phyloP scores from a whole-genome alignment of 257 asterid species.

The Gentiana macrophylla region DNA sequence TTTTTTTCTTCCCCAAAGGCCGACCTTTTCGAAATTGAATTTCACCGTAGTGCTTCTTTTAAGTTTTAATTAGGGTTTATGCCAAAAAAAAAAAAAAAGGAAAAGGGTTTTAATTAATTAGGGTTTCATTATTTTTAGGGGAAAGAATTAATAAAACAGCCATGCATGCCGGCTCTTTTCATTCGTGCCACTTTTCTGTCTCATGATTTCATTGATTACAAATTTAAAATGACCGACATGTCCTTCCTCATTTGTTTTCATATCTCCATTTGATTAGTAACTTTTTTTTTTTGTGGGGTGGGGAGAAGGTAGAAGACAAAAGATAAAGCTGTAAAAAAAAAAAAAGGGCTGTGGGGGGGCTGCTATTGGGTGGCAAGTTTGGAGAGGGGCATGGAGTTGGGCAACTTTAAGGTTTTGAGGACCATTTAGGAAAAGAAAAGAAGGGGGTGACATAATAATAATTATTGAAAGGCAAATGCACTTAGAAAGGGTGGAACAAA shows the following conservation, averaged over 20 bases:
- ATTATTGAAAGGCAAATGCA: slow-evolving; percentile 12
- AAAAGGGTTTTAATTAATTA: too few relatives aligned
- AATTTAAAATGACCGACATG: slow-evolving; percentile 72
- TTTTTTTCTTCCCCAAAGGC: too few relatives aligned
- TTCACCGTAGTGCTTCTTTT: too few relatives aligned
- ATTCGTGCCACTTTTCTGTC: slow-evolving; percentile 60
- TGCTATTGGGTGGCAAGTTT: slow-evolving; percentile 13
- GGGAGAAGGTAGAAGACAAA: background rate
- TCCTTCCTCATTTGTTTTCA: background rate
- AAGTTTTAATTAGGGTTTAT: too few relatives aligned
- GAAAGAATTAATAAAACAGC: background rate
- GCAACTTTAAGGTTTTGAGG: slow-evolving; percentile 36
- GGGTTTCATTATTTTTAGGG: too few relatives aligned
- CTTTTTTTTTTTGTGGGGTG: too few relatives aligned
- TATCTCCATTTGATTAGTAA: background rate
- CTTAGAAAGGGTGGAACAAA: slow-evolving; percentile 4
- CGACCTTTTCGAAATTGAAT: too few relatives aligned
- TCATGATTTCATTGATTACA: slow-evolving; percentile 46
- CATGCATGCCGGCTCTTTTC: slow-evolving; percentile 61
- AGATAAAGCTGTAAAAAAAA: too few relatives aligned
- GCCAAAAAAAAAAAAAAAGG: slow-evolving; percentile 6
- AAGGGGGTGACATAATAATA: slow-evolving; percentile 52
- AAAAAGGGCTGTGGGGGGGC: background rate
- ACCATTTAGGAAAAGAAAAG: slow-evolving; percentile 47
- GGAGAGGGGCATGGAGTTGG: slow-evolving; percentile 27